These are phyloP conservation scores for Aspergillus brunneoviolaceus DNA, from an alignment of 2,329 filamentous ascomycete species.

Conservation along the genomic window DNA sequence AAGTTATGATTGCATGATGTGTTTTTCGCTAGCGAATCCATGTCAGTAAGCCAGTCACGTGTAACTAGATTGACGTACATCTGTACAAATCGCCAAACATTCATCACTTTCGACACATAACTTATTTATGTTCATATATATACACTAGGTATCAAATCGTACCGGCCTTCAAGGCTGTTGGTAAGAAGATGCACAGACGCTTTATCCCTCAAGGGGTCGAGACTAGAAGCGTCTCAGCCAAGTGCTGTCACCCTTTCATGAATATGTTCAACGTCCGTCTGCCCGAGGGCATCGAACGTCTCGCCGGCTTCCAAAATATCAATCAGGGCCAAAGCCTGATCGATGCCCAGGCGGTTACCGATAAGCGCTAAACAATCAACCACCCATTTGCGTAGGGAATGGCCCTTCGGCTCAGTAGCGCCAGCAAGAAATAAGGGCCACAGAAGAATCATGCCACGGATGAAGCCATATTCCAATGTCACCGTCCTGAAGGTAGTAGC, in stretches of 20 bases:
- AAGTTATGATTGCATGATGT: no score
- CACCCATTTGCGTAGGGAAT: conserved; percentile 34
- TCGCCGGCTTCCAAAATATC: conserved; percentile 32
- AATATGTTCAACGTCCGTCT: conserved; percentile 14
- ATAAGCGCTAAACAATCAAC: conserved; percentile 33
- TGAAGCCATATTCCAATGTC: conserved; percentile 27
- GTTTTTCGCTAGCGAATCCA: no score
- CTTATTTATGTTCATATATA: background rate
- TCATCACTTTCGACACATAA: background rate
- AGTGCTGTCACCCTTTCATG: background rate
- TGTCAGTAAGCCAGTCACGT: no score
- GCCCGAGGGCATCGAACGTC: conserved; percentile 24
- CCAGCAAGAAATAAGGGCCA: conserved; percentile 42
- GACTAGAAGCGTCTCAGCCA: background rate
- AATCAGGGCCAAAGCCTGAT: conserved; percentile 39
- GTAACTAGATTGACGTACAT: no score
- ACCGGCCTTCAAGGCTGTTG: background rate
- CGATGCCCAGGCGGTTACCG: conserved; percentile 38
- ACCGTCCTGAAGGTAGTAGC: conserved; percentile 7
- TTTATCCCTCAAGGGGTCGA: no score
- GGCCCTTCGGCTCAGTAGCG: conserved; percentile 28
- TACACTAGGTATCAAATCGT: background rate
- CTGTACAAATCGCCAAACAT: background rate
- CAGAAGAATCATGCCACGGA: conserved; percentile 36
- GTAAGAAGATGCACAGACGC: background rate